These are phyloP conservation scores for Artemisia annua DNA, from an alignment of 129 eudicot genomes.

Conservation along the genomic window DNA sequence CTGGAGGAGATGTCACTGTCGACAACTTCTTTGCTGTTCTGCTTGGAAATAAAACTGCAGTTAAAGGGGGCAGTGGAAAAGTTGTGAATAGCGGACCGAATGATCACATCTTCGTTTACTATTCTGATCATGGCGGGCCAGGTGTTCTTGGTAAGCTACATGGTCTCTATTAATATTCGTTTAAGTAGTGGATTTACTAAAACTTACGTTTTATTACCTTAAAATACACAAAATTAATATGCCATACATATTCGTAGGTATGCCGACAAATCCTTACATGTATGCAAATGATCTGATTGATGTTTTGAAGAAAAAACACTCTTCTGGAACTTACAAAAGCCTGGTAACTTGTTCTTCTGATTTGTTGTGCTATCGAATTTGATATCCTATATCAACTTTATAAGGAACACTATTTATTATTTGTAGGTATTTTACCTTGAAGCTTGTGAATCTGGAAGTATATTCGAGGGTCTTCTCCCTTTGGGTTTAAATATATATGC, in stretches of 20 bases:
- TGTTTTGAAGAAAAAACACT: constrained; percentile 79
- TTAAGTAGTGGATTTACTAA: no score
- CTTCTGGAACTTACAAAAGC: constrained; percentile 87
- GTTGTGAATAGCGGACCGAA: constrained; percentile 89
- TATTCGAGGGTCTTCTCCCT: constrained; percentile 90
- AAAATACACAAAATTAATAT: neutral
- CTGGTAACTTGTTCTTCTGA: constrained; percentile 54
- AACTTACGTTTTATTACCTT: no score
- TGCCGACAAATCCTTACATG: constrained; percentile 76
- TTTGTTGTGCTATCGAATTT: neutral
- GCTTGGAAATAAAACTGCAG: constrained; percentile 80
- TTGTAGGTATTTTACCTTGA: constrained; percentile 88
- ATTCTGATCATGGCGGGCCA: constrained; percentile 93
- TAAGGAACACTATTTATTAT: constrained; percentile 9
- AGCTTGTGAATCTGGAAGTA: constrained; percentile 98
- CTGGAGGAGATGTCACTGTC: constrained; percentile 66
- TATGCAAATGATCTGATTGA: constrained; percentile 69
- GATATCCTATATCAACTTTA: constrained; percentile 8
- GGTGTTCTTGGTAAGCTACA: constrained; percentile 83
- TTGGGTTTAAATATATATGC: constrained; percentile 86
- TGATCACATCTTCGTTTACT: constrained; percentile 85
- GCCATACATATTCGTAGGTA: constrained; percentile 43
- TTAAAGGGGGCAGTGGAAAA: constrained; percentile 89
- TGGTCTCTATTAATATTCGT: neutral
- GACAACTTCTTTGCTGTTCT: constrained; percentile 76